A percentile compares a stretch with the other conserved stretches of the same genome.
Conservation (phyloP, 2,329 filamentous ascomycete species). For the Fusarium sp. region DNA sequence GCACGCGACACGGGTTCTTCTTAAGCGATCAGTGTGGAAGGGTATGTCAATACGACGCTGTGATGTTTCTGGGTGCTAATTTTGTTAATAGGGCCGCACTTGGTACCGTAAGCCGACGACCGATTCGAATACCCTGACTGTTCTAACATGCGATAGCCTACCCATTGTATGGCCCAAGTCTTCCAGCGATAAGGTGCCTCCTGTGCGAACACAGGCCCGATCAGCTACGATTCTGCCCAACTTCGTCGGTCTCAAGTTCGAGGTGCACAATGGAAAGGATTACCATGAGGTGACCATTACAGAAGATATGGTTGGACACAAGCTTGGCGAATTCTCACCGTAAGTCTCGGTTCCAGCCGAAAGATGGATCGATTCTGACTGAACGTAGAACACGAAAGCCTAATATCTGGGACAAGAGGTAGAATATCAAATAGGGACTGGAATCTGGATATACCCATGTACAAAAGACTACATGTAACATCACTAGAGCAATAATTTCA, state of each 20-base stretch:
- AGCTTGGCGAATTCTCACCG: constrained; percentile 90
- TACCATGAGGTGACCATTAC: constrained; percentile 86
- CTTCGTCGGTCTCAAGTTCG: constrained; percentile 89
- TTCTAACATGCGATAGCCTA: constrained; percentile 52
- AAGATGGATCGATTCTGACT: background rate
- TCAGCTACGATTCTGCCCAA: constrained; percentile 89
- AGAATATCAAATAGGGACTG: constrained; percentile 28
- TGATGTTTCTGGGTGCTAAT: constrained; percentile 30
- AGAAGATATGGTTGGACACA: constrained; percentile 96
- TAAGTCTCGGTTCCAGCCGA: constrained; percentile 58
- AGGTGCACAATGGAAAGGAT: constrained; percentile 89
- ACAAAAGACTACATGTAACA: constrained; percentile 45
- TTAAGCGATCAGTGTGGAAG: constrained; percentile 88
- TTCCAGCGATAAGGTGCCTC: constrained; percentile 68
- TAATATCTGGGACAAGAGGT: constrained; percentile 60
- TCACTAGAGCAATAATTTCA: constrained; percentile 31
- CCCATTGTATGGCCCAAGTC: constrained; percentile 69
- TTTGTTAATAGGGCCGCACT: constrained; percentile 55
- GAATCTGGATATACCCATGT: constrained; percentile 38
- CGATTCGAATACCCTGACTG: constrained; percentile 6
- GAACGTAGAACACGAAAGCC: constrained; percentile 62
- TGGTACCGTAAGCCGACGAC: constrained; percentile 57
- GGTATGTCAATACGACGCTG: constrained; percentile 57
- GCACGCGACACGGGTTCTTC: constrained; percentile 72
- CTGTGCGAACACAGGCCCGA: constrained; percentile 87